These are phyloP conservation scores for Piper longum DNA, from an alignment of 164 flowering plant species.

Conservation along the genomic window DNA sequence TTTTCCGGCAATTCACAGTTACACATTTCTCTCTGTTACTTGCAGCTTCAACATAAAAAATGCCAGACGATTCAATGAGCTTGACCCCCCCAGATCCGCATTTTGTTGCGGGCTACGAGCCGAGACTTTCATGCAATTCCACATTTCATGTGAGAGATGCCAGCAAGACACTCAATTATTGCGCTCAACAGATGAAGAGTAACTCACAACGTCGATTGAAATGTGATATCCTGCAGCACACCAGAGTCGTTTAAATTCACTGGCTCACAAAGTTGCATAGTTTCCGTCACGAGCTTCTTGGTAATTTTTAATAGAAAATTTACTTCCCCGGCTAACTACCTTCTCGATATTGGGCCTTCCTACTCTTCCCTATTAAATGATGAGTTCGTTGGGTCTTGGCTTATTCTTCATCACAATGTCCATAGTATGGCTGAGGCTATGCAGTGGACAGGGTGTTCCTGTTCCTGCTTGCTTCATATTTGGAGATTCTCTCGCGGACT, in stretches of 20 bases:
- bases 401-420: conserved; percentile 2
- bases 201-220: too few relatives aligned
- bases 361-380: too few relatives aligned
- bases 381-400: background rate
- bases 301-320: background rate
- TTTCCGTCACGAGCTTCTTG: background rate
- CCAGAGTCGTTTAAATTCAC: background rate
- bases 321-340: background rate
- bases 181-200: too few relatives aligned
- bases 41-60: too few relatives aligned
- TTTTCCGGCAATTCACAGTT: background rate
- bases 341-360: background rate
- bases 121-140: too few relatives aligned
- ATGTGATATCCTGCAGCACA: too few relatives aligned
- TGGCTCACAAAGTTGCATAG: background rate
- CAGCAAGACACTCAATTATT: too few relatives aligned
- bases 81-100: too few relatives aligned
- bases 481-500: conserved; percentile 78
- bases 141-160: too few relatives aligned
- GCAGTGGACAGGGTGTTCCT: conserved; percentile 17
- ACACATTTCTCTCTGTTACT: too few relatives aligned
- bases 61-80: too few relatives aligned
- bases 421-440: conserved; percentile 2
- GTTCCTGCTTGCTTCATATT: conserved; percentile 60
- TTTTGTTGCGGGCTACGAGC: too few relatives aligned